phyloP scores from a whole-genome alignment of 768 basidiomycete species.

The Boletus rubroflammeus region DNA sequence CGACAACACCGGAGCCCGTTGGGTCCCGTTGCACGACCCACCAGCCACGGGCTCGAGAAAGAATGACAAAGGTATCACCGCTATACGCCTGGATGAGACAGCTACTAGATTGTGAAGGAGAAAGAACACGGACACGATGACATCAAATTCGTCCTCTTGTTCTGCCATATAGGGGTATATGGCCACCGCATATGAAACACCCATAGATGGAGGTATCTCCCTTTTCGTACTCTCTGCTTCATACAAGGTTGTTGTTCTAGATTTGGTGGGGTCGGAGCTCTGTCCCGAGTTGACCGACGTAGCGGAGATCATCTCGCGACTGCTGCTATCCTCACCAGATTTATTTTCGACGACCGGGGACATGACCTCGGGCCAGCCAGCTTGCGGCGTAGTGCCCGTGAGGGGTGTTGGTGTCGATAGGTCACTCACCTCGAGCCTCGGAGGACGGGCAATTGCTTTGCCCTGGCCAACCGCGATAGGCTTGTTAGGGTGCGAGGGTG shows the following conservation, averaged over 20 bases:
- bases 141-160: slow-evolving; percentile 98
- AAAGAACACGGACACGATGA: slow-evolving; percentile 71
- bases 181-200: slow-evolving; percentile 91
- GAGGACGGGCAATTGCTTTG: slow-evolving; percentile 50
- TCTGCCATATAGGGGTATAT: slow-evolving; percentile 99
- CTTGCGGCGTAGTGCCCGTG: slow-evolving; percentile 61
- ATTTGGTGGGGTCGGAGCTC: slow-evolving; percentile 25
- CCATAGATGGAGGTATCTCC: slow-evolving; percentile 45
- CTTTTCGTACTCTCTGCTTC: slow-evolving; percentile 36
- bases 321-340: slow-evolving; percentile 41
- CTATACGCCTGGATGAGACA: slow-evolving; percentile 37
- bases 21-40: slow-evolving; percentile 98
- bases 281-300: slow-evolving; percentile 32
- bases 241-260: slow-evolving; percentile 12
- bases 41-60: slow-evolving; percentile 96
- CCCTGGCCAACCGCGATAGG: slow-evolving; percentile 28
- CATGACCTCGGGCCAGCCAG: slow-evolving; percentile 72
- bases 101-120: neutral
- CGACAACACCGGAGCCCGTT: slow-evolving; percentile 74
- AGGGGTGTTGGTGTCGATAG: slow-evolving; percentile 49
- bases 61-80: slow-evolving; percentile 90
- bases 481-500: slow-evolving; percentile 22
- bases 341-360: slow-evolving; percentile 55
- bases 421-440: slow-evolving; percentile 68
- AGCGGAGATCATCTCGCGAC: slow-evolving; percentile 36